Conservation (phyloP, 495 filamentous ascomycete species). For the Aspergillus taichungensis region DNA sequence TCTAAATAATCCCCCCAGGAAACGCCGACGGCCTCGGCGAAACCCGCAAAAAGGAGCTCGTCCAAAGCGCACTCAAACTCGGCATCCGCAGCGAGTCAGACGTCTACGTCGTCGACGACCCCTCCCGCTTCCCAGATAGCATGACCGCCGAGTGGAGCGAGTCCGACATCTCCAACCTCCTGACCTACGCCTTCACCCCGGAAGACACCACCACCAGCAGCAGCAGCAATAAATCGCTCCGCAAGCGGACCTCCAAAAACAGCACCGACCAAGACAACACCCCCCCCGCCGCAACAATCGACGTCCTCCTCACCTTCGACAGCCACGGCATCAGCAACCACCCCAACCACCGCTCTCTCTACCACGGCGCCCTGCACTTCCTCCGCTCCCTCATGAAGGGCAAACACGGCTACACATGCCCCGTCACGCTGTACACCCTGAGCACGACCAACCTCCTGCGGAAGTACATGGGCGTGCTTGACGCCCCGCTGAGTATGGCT, state of each 20-base stretch:
- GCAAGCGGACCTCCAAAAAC: constrained; percentile 10
- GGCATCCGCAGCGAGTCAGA: constrained; percentile 66
- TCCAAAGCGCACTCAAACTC: constrained; percentile 63
- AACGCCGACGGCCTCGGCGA: constrained; percentile 82
- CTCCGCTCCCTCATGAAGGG: constrained; percentile 51
- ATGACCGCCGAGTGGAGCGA: constrained; percentile 71
- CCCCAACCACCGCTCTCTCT: constrained; percentile 84
- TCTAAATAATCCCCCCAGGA: constrained; percentile 32
- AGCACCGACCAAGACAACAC: constrained; percentile 10
- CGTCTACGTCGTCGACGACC: constrained; percentile 73
- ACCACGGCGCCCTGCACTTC: constrained; percentile 71
- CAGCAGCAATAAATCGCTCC: constrained; percentile 1
- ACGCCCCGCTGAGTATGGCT: constrained; percentile 57
- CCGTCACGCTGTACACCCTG: constrained; percentile 77
- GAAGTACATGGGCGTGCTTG: constrained; percentile 74
- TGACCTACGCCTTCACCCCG: constrained; percentile 61
- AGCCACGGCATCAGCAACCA: constrained; percentile 67
- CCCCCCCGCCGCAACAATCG: constrained; percentile 54
- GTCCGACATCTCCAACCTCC: constrained; percentile 55
- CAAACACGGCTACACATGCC: constrained; percentile 57
- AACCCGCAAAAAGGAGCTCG: constrained; percentile 72
- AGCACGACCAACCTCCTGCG: constrained; percentile 57
- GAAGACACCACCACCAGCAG: constrained; percentile 33
- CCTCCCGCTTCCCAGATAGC: constrained; percentile 70
- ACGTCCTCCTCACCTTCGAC: constrained; percentile 87